Percentiles rank a stretch among this genome's conserved stretches.
These are phyloP conservation scores for Tetradesmus lagerheimii DNA, from an alignment of 139 green algal species.

Conservation along the genomic window DNA sequence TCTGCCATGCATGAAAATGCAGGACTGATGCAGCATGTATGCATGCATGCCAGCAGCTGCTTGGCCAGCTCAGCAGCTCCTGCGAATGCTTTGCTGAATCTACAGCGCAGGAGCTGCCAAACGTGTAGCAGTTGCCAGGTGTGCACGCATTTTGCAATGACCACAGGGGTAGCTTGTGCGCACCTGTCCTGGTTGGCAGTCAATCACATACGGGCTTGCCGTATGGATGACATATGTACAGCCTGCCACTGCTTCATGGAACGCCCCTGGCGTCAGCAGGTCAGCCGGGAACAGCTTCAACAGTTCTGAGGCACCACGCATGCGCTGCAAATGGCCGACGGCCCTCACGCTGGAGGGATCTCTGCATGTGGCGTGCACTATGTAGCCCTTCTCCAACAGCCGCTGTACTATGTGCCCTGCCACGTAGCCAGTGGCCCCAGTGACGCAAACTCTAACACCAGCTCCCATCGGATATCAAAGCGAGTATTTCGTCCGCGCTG, in stretches of 20 bases:
- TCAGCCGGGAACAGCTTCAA: slow-evolving; percentile 65
- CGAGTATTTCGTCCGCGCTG: neutral
- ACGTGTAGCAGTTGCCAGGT: neutral
- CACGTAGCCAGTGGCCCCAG: slow-evolving; percentile 59
- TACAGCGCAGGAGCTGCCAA: too few species aligned
- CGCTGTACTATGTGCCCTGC: slow-evolving; percentile 58
- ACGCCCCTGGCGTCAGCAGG: slow-evolving; percentile 52
- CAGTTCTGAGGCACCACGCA: slow-evolving; percentile 58
- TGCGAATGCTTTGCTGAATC: neutral
- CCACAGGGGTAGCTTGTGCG: neutral
- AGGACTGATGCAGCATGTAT: neutral
- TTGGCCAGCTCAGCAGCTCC: neutral
- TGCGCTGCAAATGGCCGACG: slow-evolving; percentile 40
- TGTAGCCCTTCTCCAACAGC: slow-evolving; percentile 70
- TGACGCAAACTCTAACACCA: slow-evolving; percentile 46
- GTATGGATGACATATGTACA: slow-evolving; percentile 74
- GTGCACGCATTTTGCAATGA: neutral
- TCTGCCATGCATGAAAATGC: neutral
- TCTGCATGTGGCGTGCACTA: slow-evolving; percentile 54
- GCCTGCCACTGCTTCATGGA: slow-evolving; percentile 55
- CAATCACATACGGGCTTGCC: slow-evolving; percentile 57
- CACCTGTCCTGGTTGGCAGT: slow-evolving; percentile 31
- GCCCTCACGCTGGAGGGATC: slow-evolving; percentile 28
- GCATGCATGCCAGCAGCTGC: neutral
- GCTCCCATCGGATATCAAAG: neutral